Base-by-base conservation (phyloP, 306 rosid genomes). In the Cicer arietinum region DNA sequence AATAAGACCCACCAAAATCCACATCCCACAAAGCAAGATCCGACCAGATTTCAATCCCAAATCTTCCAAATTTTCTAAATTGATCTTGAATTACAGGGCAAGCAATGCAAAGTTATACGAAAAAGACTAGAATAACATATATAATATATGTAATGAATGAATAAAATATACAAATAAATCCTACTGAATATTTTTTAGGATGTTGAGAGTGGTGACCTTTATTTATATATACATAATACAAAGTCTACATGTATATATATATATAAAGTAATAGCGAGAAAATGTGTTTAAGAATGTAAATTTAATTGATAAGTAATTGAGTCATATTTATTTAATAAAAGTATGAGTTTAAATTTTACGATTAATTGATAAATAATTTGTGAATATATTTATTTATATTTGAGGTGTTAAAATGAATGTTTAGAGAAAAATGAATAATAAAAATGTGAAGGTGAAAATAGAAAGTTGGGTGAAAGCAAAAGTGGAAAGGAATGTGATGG, bases 41-140 rank as follows among this genome's bases (percentile, higher is more conserved):
- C 97, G 96, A 91, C 97, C 97, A 86, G 96, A 91, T 93, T 89
- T 93, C 90, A 75, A 75, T 79, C 89, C 88, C 86, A 93, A 89
- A 93, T 89, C 96, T 89, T 83, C 72, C 78, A 87, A 90, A 80
- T 45, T 84, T 89, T 83, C 87, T 87, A 88, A 93, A 72, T 64
- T 84, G 84, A 81, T 88, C 71, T 89, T 89, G 89, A 91, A 86
- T 90, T 90, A 84, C 87, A 86, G 77, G 88, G 86, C 88, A 90
- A 89, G 89, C 91, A 88, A 89, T 69, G 92, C 74, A 52, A 84
- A 82, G 57, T 76, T 76, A 60, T 41, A 73, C 43, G 67, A 80
- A 54, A 61, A 70, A 71, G 52, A 25, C 10, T 63, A 44, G 46
- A 48, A 56, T 25, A 48, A 35, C 7, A 65, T 61, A 66, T 39